Base-by-base conservation (phyloP, 2,329 filamentous ascomycete species). In the Aspergillus spinulosporus region DNA sequence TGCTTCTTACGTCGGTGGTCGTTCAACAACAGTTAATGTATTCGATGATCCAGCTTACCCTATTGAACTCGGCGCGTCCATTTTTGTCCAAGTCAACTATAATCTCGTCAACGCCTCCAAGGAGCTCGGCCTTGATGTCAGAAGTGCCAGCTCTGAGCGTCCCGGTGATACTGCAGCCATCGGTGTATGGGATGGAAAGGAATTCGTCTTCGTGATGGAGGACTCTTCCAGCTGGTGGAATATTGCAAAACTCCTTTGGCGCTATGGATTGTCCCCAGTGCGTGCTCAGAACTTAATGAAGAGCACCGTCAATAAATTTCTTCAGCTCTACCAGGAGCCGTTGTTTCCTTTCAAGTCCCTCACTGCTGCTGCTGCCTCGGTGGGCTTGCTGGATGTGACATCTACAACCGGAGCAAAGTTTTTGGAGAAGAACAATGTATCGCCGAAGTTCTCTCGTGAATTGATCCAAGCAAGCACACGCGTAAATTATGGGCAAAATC, bases 401-500 rank as follows among this genome's bases (percentile, higher is more conserved):
- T 82, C 84, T 0, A 72, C 86, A 6, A 91, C 92, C 0, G 94
- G 92, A 4, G 80, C 86, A 58, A 84, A 92, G 66, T 89, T 87
- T 61, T 77, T 97, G 9, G 78, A 78, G 29, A 76, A 82, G 39
- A 89, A 91, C 64, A 83, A 83, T 66, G 85, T 97, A 54, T 79
- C 82, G 26, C 76, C 80, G 0, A 70, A 78, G 0, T 97, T 96
- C 69, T 80, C 87, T 0, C 83, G 84, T 11, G 90, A 99, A 50
- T 84, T 99, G 47, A 85, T 97, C 28, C 93, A 97, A 74, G 90
- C 93, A 1, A 89, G 87, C 56, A 97, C 94, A 0, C 83, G 94
- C 15, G 93, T 97, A 61, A 97, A 97, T 73, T 99, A 97, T 74
- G 94, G 89, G 0, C 90, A 92, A 48, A 97, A 97, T 64, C 74